Percentiles rank a stretch among this genome's conserved stretches.
phyloP scores from a whole-genome alignment of 805 yeast genomes.

The Kluyveromyces aestuarii region DNA sequence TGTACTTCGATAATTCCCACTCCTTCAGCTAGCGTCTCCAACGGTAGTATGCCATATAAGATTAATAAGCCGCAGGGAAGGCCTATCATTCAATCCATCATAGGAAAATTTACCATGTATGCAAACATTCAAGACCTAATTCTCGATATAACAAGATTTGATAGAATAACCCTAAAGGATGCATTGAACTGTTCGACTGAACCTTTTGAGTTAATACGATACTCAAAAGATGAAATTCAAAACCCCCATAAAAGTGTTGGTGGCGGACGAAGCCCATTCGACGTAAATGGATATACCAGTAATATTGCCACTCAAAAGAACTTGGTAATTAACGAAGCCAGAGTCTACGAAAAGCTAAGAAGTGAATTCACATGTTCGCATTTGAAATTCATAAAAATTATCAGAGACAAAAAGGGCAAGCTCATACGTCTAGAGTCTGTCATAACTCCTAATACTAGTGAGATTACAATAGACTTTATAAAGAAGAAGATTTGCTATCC shows the following conservation, averaged over 20 bases:
- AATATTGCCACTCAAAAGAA: not conserved
- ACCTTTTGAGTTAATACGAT: constrained; percentile 1
- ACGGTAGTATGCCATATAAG: not conserved
- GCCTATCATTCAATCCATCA: constrained; percentile 2
- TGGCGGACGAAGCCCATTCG: not conserved
- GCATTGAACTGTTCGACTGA: not conserved
- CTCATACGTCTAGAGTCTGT: constrained; percentile 3
- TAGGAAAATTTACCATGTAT: constrained; percentile 2
- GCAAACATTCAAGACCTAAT: constrained; percentile 2
- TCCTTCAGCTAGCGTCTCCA: not conserved
- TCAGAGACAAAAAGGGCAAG: constrained; percentile 2
- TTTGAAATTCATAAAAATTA: constrained; percentile 1
- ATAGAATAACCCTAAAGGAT: constrained; percentile 2
- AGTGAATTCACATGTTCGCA: not conserved
- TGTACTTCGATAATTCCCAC: not conserved
- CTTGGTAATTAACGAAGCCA: constrained; percentile 1
- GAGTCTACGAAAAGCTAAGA: constrained; percentile 2
- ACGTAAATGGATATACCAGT: not conserved
- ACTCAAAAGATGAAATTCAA: constrained; percentile 1
- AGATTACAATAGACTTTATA: constrained; percentile 3
- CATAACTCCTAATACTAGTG: not conserved
- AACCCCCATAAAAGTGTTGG: not conserved
- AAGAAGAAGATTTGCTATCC: constrained; percentile 6
- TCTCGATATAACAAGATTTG: constrained; percentile 2
- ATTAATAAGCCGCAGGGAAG: constrained; percentile 3